phyloP scores from a whole-genome alignment of 2,329 filamentous ascomycete genomes.

The Colletotrichum tropicicola region DNA sequence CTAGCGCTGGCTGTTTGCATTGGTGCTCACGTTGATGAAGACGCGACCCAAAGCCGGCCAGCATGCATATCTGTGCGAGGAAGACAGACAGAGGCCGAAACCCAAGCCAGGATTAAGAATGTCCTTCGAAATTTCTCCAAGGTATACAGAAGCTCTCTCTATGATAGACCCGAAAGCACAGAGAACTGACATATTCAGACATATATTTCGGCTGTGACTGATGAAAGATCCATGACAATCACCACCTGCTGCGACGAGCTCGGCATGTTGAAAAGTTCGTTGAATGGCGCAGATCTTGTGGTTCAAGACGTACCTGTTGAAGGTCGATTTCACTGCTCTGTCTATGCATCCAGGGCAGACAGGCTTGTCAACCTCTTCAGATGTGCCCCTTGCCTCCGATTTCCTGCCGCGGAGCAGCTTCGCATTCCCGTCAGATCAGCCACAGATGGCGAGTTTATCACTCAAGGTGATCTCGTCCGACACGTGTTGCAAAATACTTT shows the following conservation, averaged over 20 bases:
- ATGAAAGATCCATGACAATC: not conserved
- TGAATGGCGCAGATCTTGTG: not conserved
- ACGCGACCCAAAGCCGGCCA: slow-evolving; percentile 38
- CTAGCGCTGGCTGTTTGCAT: slow-evolving; percentile 48
- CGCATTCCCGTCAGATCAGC: not conserved
- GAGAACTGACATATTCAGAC: not conserved
- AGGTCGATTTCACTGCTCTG: not conserved
- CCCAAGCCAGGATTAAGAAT: not conserved
- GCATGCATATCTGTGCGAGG: not conserved
- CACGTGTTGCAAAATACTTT: not conserved
- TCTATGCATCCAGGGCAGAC: not conserved
- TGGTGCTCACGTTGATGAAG: slow-evolving; percentile 45
- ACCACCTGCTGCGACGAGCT: not conserved
- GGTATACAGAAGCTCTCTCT: not conserved
- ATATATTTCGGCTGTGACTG: not conserved
- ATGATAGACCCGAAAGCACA: not conserved
- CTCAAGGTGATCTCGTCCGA: not conserved
- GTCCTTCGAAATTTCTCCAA: not conserved
- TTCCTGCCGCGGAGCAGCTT: not conserved
- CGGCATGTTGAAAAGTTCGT: not conserved
- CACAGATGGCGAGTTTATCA: not conserved
- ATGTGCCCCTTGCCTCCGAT: not conserved
- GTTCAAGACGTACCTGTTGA: not conserved
- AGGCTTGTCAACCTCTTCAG: not conserved
- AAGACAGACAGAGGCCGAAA: accelerated